Conservation (phyloP, 495 filamentous ascomycete species). For the Amniculicola lignicola region DNA sequence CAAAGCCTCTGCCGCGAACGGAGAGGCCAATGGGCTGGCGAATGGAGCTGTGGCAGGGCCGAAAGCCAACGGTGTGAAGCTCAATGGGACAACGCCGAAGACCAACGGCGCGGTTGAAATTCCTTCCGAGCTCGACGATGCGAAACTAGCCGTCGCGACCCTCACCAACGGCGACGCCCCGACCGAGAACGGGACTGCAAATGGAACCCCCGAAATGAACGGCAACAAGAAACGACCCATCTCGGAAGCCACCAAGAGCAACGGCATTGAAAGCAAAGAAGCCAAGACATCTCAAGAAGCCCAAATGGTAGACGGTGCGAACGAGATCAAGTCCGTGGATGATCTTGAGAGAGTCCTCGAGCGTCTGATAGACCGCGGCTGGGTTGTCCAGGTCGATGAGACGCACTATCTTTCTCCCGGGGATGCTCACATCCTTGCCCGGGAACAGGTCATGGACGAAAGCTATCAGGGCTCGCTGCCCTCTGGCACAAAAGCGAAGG, state of each 20-base stretch:
- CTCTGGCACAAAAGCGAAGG: conserved; percentile 9
- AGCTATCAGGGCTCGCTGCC: background rate
- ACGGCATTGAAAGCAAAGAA: background rate
- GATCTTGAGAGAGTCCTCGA: conserved; percentile 16
- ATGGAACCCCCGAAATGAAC: conserved; percentile 2
- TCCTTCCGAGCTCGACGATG: background rate
- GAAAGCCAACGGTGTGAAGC: background rate
- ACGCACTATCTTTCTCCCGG: conserved; percentile 16
- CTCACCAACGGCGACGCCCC: conserved; percentile 5
- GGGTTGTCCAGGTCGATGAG: conserved; percentile 14
- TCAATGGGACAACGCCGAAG: conserved; percentile 5
- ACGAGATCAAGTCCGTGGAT: conserved; percentile 1
- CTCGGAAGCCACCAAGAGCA: background rate
- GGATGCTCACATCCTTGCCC: conserved; percentile 14
- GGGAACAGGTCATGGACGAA: background rate
- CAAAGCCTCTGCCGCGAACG: conserved; percentile 20
- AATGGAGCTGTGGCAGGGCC: conserved; percentile 7
- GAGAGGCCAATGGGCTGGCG: background rate
- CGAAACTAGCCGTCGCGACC: background rate
- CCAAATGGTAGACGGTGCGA: background rate
- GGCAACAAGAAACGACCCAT: conserved; percentile 3
- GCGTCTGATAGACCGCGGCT: conserved; percentile 12
- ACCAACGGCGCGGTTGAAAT: conserved; percentile 4
- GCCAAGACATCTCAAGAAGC: background rate
- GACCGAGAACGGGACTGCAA: background rate